phyloP scores from a whole-genome alignment of 306 rosid species.

The Prosopis cineraria region DNA sequence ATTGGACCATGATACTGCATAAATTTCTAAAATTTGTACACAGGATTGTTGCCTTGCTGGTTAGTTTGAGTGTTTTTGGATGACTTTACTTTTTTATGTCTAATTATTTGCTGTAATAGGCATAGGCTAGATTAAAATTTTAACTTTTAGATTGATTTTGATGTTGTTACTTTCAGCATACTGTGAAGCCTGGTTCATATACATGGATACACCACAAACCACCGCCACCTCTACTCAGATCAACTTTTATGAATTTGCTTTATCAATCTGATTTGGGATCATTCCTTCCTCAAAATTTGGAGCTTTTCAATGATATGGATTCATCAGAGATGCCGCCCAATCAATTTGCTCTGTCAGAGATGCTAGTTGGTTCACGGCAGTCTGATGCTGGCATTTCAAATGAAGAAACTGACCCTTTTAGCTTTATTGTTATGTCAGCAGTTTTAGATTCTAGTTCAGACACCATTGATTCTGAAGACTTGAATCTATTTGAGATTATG shows the following conservation, averaged over 20 bases:
- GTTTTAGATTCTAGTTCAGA: not conserved
- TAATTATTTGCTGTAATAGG: not conserved
- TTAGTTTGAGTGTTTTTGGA: not conserved
- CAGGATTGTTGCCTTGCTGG: not conserved
- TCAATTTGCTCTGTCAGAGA: no score
- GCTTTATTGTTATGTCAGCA: not conserved
- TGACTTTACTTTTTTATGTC: not conserved
- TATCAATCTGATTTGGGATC: not conserved
- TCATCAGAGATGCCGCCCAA: not conserved
- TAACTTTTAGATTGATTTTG: not conserved
- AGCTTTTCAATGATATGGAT: not conserved
- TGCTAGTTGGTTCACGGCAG: not conserved
- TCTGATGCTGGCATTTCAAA: not conserved
- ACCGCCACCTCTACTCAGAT: constrained; percentile 35
- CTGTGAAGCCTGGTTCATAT: constrained; percentile 51
- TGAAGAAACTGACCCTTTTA: constrained; percentile 3
- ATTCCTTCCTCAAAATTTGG: not conserved
- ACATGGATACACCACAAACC: constrained; percentile 42
- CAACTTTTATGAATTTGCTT: constrained; percentile 9
- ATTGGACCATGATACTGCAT: not conserved
- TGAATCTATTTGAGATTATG: not conserved
- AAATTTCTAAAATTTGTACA: not conserved
- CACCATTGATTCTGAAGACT: not conserved
- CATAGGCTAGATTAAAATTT: no score
- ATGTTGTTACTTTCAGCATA: constrained; percentile 46